Evolutionary conservation across 148 eudicot genomes (phyloP).

Genomic region (Beta vulgaris): DNA sequence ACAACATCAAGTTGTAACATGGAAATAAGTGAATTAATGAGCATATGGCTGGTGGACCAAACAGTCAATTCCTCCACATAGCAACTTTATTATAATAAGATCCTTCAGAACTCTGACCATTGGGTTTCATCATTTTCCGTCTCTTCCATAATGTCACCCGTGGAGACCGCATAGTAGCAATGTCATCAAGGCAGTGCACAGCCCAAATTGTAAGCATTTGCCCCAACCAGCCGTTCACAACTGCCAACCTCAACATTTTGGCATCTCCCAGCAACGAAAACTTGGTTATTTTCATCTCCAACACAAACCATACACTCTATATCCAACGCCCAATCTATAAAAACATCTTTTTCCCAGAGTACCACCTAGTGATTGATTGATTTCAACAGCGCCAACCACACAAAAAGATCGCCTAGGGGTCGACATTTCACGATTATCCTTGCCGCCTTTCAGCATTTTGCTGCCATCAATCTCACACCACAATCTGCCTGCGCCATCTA

Average conservation of each 20-base stretch:
- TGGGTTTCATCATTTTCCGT: constrained; percentile 34
- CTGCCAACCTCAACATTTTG: constrained; percentile 51
- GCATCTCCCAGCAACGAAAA: constrained; percentile 37
- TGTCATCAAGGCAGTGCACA: constrained; percentile 88
- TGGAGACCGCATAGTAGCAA: constrained; percentile 74
- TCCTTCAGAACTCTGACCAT: constrained; percentile 18
- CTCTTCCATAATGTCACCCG: constrained; percentile 81
- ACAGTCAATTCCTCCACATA: constrained; percentile 54
- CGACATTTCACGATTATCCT: constrained; percentile 51
- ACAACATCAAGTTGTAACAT: constrained; percentile 52
- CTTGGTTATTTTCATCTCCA: constrained; percentile 33
- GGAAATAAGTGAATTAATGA: constrained; percentile 59
- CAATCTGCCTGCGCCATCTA: constrained; percentile 87
- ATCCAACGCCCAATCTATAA: constrained; percentile 79
- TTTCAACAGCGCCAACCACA: constrained; percentile 74
- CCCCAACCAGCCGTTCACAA: constrained; percentile 88
- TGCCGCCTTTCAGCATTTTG: constrained; percentile 49
- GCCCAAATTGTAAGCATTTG: constrained; percentile 69
- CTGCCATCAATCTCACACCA: constrained; percentile 91
- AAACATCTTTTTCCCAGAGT: constrained; percentile 61
- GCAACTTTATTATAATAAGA: constrained; percentile 48
- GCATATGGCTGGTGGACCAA: constrained; percentile 71
- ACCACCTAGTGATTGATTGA: constrained; percentile 68
- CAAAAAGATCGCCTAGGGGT: constrained; percentile 46
- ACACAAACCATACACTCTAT: constrained; percentile 41